Percentiles rank a stretch among this genome's conserved stretches.
Conservation (phyloP, 2,329 filamentous ascomycete genomes). For the Trichoderma arundinaceum region DNA sequence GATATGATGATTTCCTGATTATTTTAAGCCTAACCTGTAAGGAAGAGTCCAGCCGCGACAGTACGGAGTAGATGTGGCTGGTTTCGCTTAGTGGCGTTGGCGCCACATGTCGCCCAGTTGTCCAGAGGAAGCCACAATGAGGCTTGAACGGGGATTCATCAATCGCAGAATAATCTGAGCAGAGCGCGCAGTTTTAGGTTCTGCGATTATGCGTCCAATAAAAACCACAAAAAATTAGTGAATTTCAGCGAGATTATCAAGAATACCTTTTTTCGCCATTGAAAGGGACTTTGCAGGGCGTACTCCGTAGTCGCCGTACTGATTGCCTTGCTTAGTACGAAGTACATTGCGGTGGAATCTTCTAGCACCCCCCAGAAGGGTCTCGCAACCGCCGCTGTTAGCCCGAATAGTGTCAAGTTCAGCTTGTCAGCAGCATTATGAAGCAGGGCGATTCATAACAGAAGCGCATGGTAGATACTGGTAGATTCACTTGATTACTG, state of each 20-base stretch:
- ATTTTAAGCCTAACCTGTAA: slow-evolving; percentile 14
- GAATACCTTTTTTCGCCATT: too few species aligned
- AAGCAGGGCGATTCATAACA: slow-evolving; percentile 16
- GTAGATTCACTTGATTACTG: slow-evolving; percentile 35
- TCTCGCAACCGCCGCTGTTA: slow-evolving; percentile 28
- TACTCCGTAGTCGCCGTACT: background rate
- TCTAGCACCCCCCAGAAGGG: slow-evolving; percentile 38
- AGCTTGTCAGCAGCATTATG: slow-evolving; percentile 31
- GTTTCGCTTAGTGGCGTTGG: background rate
- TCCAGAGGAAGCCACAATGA: slow-evolving; percentile 18
- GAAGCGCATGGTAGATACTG: slow-evolving; percentile 12
- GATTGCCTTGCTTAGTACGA: too few species aligned
- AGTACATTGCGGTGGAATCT: slow-evolving; percentile 33
- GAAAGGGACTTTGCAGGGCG: too few species aligned
- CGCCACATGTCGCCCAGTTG: background rate
- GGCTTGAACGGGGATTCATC: slow-evolving; percentile 10
- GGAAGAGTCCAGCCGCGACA: background rate
- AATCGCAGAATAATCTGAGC: background rate
- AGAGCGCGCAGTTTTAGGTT: background rate
- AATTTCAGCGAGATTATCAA: too few species aligned
- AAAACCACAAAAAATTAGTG: too few species aligned
- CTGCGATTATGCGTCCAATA: too few species aligned
- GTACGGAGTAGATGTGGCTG: slow-evolving; percentile 7
- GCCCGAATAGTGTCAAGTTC: background rate
- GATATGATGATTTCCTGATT: background rate